Conservation (phyloP, 2,329 filamentous ascomycete species). For the Calonectria pseudoturangicola region DNA sequence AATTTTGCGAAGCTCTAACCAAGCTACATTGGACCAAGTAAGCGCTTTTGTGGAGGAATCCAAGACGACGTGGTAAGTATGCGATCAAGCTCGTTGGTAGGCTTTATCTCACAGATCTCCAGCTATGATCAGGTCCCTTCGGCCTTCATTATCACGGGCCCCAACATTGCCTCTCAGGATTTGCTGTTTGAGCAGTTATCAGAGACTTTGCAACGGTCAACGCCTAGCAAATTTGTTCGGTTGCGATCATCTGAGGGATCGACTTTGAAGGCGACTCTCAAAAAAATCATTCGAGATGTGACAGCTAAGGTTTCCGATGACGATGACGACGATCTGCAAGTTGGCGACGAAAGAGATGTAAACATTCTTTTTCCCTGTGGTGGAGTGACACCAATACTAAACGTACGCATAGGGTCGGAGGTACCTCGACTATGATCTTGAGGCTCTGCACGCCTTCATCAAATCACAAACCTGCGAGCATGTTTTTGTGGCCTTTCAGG, state of each 20-base stretch:
- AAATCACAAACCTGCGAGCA: slow-evolving; percentile 71
- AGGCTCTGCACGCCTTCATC: slow-evolving; percentile 78
- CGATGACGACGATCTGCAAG: slow-evolving; percentile 74
- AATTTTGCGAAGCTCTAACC: slow-evolving; percentile 76
- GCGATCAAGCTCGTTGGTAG: neutral
- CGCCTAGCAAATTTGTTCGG: slow-evolving; percentile 75
- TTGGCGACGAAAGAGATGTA: slow-evolving; percentile 69
- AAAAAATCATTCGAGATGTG: slow-evolving; percentile 82
- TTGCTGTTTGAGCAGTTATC: slow-evolving; percentile 83
- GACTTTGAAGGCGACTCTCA: slow-evolving; percentile 83
- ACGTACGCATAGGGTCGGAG: slow-evolving; percentile 71
- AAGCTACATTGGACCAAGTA: slow-evolving; percentile 76
- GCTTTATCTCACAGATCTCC: slow-evolving; percentile 41
- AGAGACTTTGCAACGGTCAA: slow-evolving; percentile 69
- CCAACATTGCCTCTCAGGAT: slow-evolving; percentile 85
- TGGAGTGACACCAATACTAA: neutral
- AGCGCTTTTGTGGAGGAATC: slow-evolving; percentile 71
- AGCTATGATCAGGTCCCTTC: slow-evolving; percentile 75
- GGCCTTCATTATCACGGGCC: slow-evolving; percentile 84
- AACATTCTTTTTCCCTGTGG: slow-evolving; percentile 46
- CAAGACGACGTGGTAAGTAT: slow-evolving; percentile 56
- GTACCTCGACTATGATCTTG: slow-evolving; percentile 86
- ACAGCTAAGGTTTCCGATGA: slow-evolving; percentile 69
- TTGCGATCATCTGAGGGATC: slow-evolving; percentile 82
- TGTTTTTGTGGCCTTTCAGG: slow-evolving; percentile 84